Percentiles rank a stretch among this genome's conserved stretches.
Evolutionary conservation across 2,329 filamentous ascomycete species (phyloP).

Genomic region (Exophiala viscosa): DNA sequence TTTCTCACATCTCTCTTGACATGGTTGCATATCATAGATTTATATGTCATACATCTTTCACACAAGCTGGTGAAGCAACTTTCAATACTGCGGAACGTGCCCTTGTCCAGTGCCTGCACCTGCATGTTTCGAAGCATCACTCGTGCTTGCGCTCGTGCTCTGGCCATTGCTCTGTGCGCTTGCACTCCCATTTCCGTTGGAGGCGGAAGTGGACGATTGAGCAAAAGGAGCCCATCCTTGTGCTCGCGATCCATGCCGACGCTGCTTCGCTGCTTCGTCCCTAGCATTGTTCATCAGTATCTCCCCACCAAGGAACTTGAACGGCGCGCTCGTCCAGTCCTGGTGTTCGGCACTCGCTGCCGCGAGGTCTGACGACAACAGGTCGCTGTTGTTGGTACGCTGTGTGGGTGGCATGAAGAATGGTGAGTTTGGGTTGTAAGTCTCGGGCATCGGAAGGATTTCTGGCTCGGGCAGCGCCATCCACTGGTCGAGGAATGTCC

Average conservation of each 20-base stretch:
- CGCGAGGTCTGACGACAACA: too few relatives aligned
- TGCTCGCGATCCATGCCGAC: too few relatives aligned
- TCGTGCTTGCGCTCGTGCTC: too few relatives aligned
- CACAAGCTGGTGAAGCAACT: too few relatives aligned
- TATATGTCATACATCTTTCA: not conserved
- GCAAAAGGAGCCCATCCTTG: too few relatives aligned
- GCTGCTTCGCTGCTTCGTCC: not conserved
- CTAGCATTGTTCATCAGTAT: not conserved
- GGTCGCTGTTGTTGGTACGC: not conserved
- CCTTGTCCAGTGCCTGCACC: too few relatives aligned
- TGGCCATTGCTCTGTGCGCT: too few relatives aligned
- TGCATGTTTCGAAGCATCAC: too few relatives aligned
- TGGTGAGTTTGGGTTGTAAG: not conserved
- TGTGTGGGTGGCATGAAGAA: not conserved
- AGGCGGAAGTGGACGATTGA: too few relatives aligned
- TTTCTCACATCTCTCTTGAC: not conserved
- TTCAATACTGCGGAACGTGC: too few relatives aligned
- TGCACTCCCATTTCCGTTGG: too few relatives aligned
- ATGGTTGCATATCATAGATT: not conserved
- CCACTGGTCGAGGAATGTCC: conserved; percentile 21
- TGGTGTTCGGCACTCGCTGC: not conserved
- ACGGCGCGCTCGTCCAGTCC: conserved; percentile 13
- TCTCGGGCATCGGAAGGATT: conserved; percentile 1
- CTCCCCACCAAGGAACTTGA: conserved; percentile 4
- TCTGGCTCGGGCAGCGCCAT: conserved; percentile 16